These are phyloP conservation scores for Pseudopithomyces chartarum DNA, from an alignment of 2,329 filamentous ascomycete species.

Conservation along the genomic window DNA sequence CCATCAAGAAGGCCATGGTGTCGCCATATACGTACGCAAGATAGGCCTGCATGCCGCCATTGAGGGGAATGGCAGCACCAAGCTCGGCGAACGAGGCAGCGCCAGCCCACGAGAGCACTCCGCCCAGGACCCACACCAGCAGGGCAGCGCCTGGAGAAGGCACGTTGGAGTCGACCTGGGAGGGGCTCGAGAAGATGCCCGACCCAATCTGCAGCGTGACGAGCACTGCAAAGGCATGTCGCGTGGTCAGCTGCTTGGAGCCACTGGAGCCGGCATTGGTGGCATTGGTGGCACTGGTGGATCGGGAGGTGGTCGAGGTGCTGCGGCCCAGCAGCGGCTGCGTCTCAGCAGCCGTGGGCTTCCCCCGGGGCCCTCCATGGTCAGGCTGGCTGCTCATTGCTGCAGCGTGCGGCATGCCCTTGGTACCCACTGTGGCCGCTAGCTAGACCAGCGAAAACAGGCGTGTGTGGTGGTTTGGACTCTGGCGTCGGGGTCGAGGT, in stretches of 20 bases:
- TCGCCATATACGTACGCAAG: slow-evolving; percentile 66
- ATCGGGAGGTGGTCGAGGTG: slow-evolving; percentile 18
- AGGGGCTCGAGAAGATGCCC: slow-evolving; percentile 68
- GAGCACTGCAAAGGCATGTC: slow-evolving; percentile 60
- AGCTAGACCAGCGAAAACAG: no score
- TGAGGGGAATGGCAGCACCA: slow-evolving; percentile 66
- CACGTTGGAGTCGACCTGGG: slow-evolving; percentile 66
- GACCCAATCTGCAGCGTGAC: slow-evolving; percentile 69
- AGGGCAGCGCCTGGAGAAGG: slow-evolving; percentile 64
- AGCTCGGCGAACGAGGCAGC: slow-evolving; percentile 67
- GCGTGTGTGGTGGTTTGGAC: background rate
- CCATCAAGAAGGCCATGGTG: slow-evolving; percentile 64
- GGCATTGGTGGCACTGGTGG: no score
- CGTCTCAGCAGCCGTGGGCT: slow-evolving; percentile 23
- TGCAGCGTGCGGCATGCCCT: no score
- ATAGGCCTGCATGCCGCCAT: slow-evolving; percentile 68
- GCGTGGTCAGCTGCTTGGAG: slow-evolving; percentile 40
- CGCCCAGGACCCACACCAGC: slow-evolving; percentile 65
- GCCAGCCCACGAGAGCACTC: slow-evolving; percentile 67
- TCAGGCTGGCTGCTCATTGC: background rate
- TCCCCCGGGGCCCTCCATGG: slow-evolving; percentile 19
- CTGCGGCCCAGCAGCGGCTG: slow-evolving; percentile 32
- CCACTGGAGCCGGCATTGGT: slow-evolving; percentile 10
- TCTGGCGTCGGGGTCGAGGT: background rate
- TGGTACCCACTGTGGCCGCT: background rate